Evolutionary conservation across 257 asterid species (phyloP).

Genomic region (Catharanthus roseus): DNA sequence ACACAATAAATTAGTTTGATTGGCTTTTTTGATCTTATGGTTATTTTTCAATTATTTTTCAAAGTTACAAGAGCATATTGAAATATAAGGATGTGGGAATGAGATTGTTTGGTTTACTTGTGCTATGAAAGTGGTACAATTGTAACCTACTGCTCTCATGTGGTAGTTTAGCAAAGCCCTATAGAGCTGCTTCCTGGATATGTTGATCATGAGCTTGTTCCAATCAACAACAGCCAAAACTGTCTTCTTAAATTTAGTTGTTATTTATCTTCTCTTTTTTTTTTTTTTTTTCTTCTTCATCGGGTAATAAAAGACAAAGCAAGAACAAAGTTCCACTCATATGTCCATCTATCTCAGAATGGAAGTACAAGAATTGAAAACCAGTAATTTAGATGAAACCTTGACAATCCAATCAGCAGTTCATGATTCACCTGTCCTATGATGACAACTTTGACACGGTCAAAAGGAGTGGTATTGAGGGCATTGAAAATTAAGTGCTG

Average conservation of each 20-base stretch:
- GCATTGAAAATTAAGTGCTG: slow-evolving; percentile 78
- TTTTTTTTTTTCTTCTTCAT: no score
- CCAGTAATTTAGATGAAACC: background rate
- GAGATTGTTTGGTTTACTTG: no score
- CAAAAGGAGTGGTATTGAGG: slow-evolving; percentile 76
- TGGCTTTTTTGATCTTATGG: no score
- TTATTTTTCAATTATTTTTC: no score
- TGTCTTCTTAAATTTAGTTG: background rate
- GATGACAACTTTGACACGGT: slow-evolving; percentile 74
- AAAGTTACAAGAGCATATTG: no score
- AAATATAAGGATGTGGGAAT: no score
- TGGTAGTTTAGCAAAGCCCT: background rate
- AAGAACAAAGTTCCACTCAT: background rate
- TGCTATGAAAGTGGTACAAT: no score
- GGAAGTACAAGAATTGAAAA: background rate
- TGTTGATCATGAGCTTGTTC: background rate
- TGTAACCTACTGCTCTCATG: no score
- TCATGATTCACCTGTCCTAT: slow-evolving; percentile 71
- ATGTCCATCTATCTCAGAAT: background rate
- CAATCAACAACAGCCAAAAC: background rate
- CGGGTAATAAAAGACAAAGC: background rate
- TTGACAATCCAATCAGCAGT: background rate
- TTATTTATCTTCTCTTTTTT: background rate
- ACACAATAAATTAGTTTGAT: no score
- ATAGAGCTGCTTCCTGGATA: background rate